Evolutionary conservation across 495 filamentous ascomycete species (phyloP).

Genomic region (Hypoxylon rickii): DNA sequence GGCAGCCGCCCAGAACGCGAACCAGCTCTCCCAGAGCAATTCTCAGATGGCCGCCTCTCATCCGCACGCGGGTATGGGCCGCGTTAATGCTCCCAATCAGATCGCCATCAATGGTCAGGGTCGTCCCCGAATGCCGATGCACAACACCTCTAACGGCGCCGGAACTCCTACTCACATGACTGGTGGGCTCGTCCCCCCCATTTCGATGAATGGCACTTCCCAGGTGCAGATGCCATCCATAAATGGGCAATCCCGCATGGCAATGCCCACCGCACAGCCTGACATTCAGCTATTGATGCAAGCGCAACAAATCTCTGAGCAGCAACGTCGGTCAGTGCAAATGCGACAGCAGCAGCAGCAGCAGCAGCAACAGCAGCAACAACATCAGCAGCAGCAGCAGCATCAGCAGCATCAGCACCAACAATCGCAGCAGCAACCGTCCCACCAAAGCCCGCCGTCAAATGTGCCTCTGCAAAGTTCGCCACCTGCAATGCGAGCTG

Average conservation of each 20-base stretch:
- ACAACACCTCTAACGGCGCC: slow-evolving; percentile 46
- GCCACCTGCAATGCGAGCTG: slow-evolving; percentile 47
- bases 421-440: slow-evolving; percentile 47
- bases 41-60: slow-evolving; percentile 48
- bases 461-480: slow-evolving; percentile 42
- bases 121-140: slow-evolving; percentile 48
- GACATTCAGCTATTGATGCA: slow-evolving; percentile 60
- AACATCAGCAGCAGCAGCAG: slow-evolving; percentile 46
- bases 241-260: slow-evolving; percentile 63
- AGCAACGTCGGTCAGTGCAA: slow-evolving; percentile 61
- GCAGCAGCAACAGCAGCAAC: slow-evolving; percentile 46
- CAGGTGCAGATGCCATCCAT: slow-evolving; percentile 70
- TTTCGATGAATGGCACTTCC: slow-evolving; percentile 71
- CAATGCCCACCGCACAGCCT: slow-evolving; percentile 66
- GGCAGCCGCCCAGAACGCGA: slow-evolving; percentile 40
- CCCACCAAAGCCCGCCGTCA: slow-evolving; percentile 40
- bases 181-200: slow-evolving; percentile 56
- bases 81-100: slow-evolving; percentile 44
- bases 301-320: slow-evolving; percentile 65
- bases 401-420: slow-evolving; percentile 41
- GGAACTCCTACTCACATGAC: slow-evolving; percentile 48
- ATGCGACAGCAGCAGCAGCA: slow-evolving; percentile 56
- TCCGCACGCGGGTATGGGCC: slow-evolving; percentile 42
- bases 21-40: slow-evolving; percentile 41
- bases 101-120: slow-evolving; percentile 43